Percentiles rank a stretch among this genome's conserved stretches.
Conservation (phyloP, 164 flowering plant genomes). For the Vitis rotundifolia region DNA sequence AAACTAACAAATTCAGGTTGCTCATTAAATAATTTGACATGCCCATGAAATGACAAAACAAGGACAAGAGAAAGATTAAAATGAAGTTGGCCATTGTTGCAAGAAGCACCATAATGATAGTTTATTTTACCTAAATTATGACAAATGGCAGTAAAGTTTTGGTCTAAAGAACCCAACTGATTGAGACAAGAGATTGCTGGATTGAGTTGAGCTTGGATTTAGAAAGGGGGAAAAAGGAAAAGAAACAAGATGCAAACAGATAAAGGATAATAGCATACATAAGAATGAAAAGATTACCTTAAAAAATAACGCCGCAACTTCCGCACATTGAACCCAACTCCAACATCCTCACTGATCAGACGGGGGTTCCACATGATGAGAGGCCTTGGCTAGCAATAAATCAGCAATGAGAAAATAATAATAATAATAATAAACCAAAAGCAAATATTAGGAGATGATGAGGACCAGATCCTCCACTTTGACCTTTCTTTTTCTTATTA, state of each 20-base stretch:
- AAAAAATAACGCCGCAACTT: slow-evolving; percentile 72
- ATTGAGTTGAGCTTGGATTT: not conserved
- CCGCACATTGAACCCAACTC: slow-evolving; percentile 93
- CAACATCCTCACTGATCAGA: slow-evolving; percentile 92
- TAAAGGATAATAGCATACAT: not conserved
- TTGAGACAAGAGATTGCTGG: not conserved
- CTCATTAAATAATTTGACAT: not conserved
- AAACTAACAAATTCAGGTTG: not conserved
- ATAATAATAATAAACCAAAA: not conserved
- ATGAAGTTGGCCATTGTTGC: not conserved
- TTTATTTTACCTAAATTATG: too few species aligned
- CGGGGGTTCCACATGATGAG: slow-evolving; percentile 99
- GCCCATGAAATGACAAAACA: not conserved
- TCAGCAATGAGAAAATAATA: slow-evolving; percentile 3
- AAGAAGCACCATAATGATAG: too few species aligned
- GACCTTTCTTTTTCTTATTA: too few species aligned
- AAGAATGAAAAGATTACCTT: slow-evolving; percentile 40
- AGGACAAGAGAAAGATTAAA: not conserved
- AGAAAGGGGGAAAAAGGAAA: not conserved
- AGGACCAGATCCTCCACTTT: too few species aligned
- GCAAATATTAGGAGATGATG: too few species aligned
- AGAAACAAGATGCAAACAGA: not conserved
- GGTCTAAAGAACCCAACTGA: not conserved
- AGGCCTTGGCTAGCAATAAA: slow-evolving; percentile 75
- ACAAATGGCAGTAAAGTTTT: too few species aligned